Percentiles rank a stretch among this genome's conserved stretches.
Evolutionary conservation across 805 yeast species (phyloP).

Genomic region (Candida morakotiae): DNA sequence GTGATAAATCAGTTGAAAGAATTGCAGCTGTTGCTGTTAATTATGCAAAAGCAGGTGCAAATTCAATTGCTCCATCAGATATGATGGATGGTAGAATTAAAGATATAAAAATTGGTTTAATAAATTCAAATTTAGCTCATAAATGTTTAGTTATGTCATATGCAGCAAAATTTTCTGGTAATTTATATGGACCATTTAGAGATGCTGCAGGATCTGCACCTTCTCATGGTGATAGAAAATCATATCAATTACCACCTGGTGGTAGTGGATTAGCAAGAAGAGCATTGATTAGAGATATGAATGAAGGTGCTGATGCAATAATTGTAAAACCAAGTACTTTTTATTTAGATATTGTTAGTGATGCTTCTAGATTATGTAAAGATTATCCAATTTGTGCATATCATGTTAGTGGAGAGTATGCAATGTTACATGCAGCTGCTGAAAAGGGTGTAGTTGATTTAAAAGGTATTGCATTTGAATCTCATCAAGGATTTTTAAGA

Average conservation of each 20-base stretch:
- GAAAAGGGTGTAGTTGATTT: conserved; percentile 90
- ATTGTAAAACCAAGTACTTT: conserved; percentile 96
- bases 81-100: conserved; percentile 94
- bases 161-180: conserved; percentile 90
- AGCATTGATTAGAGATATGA: conserved; percentile 79
- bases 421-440: conserved; percentile 98
- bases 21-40: conserved; percentile 93
- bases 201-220: conserved; percentile 96
- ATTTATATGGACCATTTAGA: conserved; percentile 93
- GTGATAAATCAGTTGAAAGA: conserved; percentile 71
- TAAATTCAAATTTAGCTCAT: conserved; percentile 80
- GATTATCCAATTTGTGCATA: conserved; percentile 92
- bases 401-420: conserved; percentile 96
- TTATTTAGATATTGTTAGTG: conserved; percentile 85
- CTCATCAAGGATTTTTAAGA: conserved; percentile 86
- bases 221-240: conserved; percentile 82
- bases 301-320: conserved; percentile 93
- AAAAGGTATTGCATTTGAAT: conserved; percentile 76
- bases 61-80: conserved; percentile 94
- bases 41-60: conserved; percentile 93
- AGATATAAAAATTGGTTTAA: conserved; percentile 82
- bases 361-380: conserved; percentile 75
- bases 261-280: conserved; percentile 93
- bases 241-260: conserved; percentile 90
- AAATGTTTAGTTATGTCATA: conserved; percentile 87